Conservation (phyloP, 768 basidiomycete species). For the Phylloporus arenicola region DNA sequence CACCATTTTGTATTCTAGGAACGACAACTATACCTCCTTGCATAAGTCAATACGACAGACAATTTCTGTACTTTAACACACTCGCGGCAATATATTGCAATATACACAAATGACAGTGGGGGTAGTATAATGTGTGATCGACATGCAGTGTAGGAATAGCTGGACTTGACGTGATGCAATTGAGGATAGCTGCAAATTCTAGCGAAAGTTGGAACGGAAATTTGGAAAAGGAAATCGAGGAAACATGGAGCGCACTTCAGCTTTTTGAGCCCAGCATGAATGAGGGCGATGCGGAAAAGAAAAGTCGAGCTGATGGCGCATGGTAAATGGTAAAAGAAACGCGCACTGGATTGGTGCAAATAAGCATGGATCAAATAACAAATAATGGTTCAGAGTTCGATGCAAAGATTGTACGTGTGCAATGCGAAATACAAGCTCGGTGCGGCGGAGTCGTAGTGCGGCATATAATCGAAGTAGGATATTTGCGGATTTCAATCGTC, state of each 20-base stretch:
- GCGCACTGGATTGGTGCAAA: constrained; percentile 29
- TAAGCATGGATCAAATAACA: constrained; percentile 32
- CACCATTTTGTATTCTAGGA: constrained; percentile 22
- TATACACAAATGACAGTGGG: constrained; percentile 28
- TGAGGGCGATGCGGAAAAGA: constrained; percentile 17
- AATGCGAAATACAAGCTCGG: constrained; percentile 18
- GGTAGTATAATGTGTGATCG: constrained; percentile 21
- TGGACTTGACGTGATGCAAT: constrained; percentile 25
- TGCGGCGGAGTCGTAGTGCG: constrained; percentile 13
- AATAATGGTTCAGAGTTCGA: constrained; percentile 27
- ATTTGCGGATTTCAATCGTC: constrained; percentile 24
- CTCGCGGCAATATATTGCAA: constrained; percentile 24
- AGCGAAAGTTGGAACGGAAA: constrained; percentile 7
- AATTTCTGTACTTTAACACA: constrained; percentile 13
- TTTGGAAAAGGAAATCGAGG: constrained; percentile 8
- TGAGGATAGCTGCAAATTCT: constrained; percentile 26
- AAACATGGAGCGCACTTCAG: constrained; percentile 28
- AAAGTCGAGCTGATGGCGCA: constrained; percentile 22
- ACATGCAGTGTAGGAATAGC: constrained; percentile 17
- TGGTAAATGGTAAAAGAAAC: constrained; percentile 27
- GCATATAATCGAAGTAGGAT: constrained; percentile 18
- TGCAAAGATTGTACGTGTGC: constrained; percentile 31
- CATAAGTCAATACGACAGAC: background rate
- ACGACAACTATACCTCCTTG: constrained; percentile 12
- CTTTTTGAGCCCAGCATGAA: constrained; percentile 20